Evolutionary conservation across 495 filamentous ascomycete species (phyloP).

Genomic region (Schizothecium vesticola): DNA sequence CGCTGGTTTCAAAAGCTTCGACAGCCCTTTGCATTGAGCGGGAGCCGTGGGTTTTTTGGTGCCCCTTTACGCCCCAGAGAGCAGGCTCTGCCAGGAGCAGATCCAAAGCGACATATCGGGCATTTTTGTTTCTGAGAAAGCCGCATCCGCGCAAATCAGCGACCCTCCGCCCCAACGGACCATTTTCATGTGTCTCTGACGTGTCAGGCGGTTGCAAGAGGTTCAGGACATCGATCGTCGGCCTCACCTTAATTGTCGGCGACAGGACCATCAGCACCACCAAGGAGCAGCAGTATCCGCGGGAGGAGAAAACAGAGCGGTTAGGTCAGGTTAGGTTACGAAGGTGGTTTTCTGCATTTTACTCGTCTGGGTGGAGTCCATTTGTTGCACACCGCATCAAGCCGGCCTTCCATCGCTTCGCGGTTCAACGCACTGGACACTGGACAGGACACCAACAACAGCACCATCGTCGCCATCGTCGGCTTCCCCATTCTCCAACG

Average conservation of each 20-base stretch:
- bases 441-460: background rate
- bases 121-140: constrained; percentile 5
- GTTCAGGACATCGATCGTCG: constrained; percentile 1
- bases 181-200: constrained; percentile 27
- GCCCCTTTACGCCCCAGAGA: background rate
- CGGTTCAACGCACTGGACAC: background rate
- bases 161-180: constrained; percentile 8
- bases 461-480: background rate
- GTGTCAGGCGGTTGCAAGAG: constrained; percentile 22
- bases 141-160: constrained; percentile 23
- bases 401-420: background rate
- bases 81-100: constrained; percentile 10
- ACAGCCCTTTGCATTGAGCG: background rate
- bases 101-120: constrained; percentile 9
- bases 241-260: too few species aligned
- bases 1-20: background rate
- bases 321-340: background rate
- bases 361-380: background rate
- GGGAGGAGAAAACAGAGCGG: too few species aligned
- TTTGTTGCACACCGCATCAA: background rate
- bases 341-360: background rate
- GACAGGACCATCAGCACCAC: too few species aligned
- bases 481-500: background rate
- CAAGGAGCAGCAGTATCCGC: too few species aligned
- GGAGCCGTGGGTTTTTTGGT: background rate